phyloP scores from a whole-genome alignment of 108 stramenopile species.

The Skeletonema costatum region DNA sequence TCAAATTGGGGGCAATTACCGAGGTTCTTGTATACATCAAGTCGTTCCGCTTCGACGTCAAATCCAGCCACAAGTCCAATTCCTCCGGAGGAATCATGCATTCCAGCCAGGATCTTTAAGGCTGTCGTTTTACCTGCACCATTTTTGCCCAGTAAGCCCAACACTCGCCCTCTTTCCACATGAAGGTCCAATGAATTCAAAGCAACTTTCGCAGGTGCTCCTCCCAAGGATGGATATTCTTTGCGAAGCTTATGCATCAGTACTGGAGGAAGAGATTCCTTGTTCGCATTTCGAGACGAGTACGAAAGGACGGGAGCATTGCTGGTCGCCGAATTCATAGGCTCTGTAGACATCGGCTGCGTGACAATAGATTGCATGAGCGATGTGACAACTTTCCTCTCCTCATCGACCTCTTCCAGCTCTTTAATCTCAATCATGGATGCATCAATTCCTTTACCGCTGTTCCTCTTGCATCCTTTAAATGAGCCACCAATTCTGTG shows the following conservation, averaged over 20 bases:
- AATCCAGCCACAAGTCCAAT: constrained; percentile 62
- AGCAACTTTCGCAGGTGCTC: constrained; percentile 50
- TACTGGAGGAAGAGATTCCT: constrained; percentile 44
- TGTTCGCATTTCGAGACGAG: constrained; percentile 5
- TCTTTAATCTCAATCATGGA: constrained; percentile 1
- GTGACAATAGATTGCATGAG: constrained; percentile 24
- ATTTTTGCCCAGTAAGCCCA: constrained; percentile 73
- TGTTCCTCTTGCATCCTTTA: not conserved
- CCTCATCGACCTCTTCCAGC: constrained; percentile 30
- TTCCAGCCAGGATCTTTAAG: constrained; percentile 63
- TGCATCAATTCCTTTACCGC: not conserved
- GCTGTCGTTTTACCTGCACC: constrained; percentile 82
- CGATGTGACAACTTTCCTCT: constrained; percentile 16
- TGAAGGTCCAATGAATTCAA: constrained; percentile 54
- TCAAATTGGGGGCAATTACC: constrained; percentile 86
- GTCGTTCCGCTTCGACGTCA: constrained; percentile 49
- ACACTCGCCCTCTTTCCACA: constrained; percentile 61
- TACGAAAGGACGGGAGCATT: constrained; percentile 12
- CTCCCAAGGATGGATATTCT: constrained; percentile 53
- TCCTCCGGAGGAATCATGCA: constrained; percentile 56
- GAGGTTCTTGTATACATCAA: constrained; percentile 54
- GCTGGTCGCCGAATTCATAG: not conserved
- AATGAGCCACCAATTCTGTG: not conserved
- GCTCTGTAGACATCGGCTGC: not conserved
- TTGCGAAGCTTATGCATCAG: constrained; percentile 57